phyloP scores from a whole-genome alignment of 176 grass and related monocot species.

The Juncus inflexus region DNA sequence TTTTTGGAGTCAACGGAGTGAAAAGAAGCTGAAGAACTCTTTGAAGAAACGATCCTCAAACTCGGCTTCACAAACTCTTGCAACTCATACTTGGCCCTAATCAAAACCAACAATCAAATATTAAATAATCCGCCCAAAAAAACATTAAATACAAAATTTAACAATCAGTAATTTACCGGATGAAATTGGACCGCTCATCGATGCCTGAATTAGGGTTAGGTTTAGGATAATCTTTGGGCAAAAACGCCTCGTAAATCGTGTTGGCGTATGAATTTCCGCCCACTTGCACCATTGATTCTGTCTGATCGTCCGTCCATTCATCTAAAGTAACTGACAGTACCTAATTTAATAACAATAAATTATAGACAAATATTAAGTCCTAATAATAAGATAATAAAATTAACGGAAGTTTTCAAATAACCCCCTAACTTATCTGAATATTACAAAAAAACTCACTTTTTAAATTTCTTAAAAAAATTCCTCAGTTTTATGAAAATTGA shows the following conservation, averaged over 20 bases:
- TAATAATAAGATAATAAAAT: no score
- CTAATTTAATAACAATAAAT: conserved; percentile 17
- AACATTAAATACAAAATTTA: no score
- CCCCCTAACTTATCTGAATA: no score
- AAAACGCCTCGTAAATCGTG: conserved; percentile 77
- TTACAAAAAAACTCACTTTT: no score
- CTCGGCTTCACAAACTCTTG: conserved; percentile 83
- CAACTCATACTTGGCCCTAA: conserved; percentile 74
- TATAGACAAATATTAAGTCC: no score
- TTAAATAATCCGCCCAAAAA: background rate
- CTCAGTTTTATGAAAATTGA: no score
- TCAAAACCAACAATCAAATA: conserved; percentile 6
- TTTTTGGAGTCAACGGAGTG: conserved; percentile 22
- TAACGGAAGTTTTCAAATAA: no score
- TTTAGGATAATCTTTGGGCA: conserved; percentile 53
- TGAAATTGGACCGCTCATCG: conserved; percentile 59
- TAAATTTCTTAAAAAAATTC: no score
- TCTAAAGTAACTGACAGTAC: conserved; percentile 67
- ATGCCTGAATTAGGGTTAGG: conserved; percentile 49
- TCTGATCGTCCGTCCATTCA: conserved; percentile 67
- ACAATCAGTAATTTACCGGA: conserved; percentile 37
- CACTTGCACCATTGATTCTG: conserved; percentile 68
- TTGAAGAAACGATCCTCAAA: conserved; percentile 56
- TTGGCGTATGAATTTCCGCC: conserved; percentile 85
- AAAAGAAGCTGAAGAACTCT: conserved; percentile 30